phyloP scores from a whole-genome alignment of 805 yeast genomes.

The Monosporozyma solicola region DNA sequence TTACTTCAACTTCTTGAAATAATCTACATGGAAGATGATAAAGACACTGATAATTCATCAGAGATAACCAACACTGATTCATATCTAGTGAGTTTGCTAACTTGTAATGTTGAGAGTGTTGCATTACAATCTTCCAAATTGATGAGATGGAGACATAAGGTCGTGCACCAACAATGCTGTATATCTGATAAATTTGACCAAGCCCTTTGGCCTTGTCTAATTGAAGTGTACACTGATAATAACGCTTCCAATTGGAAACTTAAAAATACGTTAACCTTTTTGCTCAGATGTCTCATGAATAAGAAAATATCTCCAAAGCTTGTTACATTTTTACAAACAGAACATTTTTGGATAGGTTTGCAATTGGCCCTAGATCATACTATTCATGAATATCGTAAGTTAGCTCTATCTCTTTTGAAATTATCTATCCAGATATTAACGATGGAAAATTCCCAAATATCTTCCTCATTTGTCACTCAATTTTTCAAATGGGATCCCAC shows the following conservation, averaged over 20 bases:
- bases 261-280: constrained; percentile 41
- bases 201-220: constrained; percentile 41
- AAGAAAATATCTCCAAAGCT: constrained; percentile 4
- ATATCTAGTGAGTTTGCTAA: constrained; percentile 12
- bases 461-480: constrained; percentile 6
- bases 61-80: constrained; percentile 8
- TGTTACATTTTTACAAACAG: constrained; percentile 10
- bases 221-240: constrained; percentile 27
- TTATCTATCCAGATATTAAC: constrained; percentile 44
- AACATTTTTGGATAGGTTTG: constrained; percentile 47
- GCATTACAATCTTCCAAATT: constrained; percentile 12
- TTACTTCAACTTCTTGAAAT: constrained; percentile 34
- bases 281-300: constrained; percentile 45
- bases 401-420: constrained; percentile 57
- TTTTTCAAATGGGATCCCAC: constrained; percentile 13
- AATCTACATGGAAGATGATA: constrained; percentile 24
- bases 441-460: background rate
- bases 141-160: constrained; percentile 46
- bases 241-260: constrained; percentile 23
- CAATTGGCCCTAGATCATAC: constrained; percentile 47
- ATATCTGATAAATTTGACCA: constrained; percentile 16
- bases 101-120: constrained; percentile 14
- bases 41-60: background rate
- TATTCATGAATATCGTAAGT: constrained; percentile 62
- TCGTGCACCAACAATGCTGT: constrained; percentile 21